Evolutionary conservation across 768 basidiomycete species (phyloP).

Genomic region (Tricholoma flavovirens): DNA sequence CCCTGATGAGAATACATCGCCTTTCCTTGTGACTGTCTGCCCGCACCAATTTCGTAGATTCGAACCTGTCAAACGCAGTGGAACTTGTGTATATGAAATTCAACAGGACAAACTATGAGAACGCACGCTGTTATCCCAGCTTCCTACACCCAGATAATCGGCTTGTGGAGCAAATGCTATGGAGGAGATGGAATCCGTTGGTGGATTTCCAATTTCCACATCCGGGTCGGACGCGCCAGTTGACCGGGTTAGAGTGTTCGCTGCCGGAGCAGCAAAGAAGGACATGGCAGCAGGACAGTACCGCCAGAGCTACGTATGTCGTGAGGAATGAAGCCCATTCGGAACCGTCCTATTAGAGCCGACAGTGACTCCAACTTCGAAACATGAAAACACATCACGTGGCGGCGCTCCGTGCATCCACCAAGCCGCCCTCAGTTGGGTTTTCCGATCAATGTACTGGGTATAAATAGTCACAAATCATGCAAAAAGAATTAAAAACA

Average conservation of each 20-base stretch:
- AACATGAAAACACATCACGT: too few species aligned
- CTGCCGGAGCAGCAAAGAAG: background rate
- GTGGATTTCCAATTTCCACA: conserved; percentile 74
- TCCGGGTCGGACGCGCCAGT: conserved; percentile 32
- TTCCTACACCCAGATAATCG: conserved; percentile 87
- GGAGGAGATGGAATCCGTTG: conserved; percentile 81
- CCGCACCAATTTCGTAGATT: conserved; percentile 81
- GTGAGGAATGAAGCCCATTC: too few species aligned
- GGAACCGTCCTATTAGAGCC: too few species aligned
- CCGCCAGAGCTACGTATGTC: too few species aligned
- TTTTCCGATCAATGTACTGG: too few species aligned
- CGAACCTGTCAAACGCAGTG: conserved; percentile 54
- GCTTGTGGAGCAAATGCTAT: conserved; percentile 80
- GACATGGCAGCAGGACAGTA: background rate
- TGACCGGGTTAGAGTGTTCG: background rate
- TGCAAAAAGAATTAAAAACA: too few species aligned
- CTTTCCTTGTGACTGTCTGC: conserved; percentile 82
- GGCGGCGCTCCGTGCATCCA: too few species aligned
- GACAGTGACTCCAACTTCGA: too few species aligned
- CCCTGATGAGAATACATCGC: conserved; percentile 89
- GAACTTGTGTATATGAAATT: conserved; percentile 2
- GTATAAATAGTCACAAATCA: too few species aligned
- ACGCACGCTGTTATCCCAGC: conserved; percentile 89
- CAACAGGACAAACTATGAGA: background rate
- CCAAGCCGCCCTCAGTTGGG: too few species aligned